phyloP scores from a whole-genome alignment of 2,329 filamentous ascomycete genomes.

The Beauveria sp. region DNA sequence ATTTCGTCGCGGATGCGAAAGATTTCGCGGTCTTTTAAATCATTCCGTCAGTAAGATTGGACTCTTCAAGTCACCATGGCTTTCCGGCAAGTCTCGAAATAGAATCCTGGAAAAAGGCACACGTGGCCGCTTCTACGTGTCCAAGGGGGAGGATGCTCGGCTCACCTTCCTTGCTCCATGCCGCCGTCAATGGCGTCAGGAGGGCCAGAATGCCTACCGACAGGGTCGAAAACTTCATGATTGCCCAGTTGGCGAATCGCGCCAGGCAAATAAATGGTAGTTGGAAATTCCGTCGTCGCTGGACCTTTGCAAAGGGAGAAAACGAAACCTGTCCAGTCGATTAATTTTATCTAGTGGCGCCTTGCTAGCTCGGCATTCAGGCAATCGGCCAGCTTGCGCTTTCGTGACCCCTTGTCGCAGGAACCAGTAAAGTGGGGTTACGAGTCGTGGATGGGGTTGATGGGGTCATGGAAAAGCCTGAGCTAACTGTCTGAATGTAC shows the following conservation, averaged over 20 bases:
- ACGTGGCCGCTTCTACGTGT: neutral
- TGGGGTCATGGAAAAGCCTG: too few species aligned
- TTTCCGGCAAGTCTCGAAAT: neutral
- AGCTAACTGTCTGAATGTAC: too few species aligned
- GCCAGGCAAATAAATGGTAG: neutral
- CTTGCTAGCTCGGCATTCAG: neutral
- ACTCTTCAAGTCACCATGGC: neutral
- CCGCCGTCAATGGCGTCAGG: conserved; percentile 58
- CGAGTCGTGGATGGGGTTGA: too few species aligned
- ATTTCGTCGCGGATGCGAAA: conserved; percentile 92
- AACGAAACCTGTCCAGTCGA: neutral
- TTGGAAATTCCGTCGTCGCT: conserved; percentile 4
- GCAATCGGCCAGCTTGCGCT: conserved; percentile 8
- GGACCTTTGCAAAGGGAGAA: neutral
- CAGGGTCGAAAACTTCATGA: conserved; percentile 65
- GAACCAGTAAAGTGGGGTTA: neutral
- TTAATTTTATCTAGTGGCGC: conserved; percentile 3
- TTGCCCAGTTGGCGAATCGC: conserved; percentile 29
- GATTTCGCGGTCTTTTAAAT: conserved; percentile 84
- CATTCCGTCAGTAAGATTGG: neutral
- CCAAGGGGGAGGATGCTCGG: conserved; percentile 8
- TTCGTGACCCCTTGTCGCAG: conserved; percentile 4
- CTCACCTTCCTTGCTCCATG: conserved; percentile 82
- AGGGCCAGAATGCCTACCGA: conserved; percentile 63
- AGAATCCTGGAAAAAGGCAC: neutral